Evolutionary conservation across 768 basidiomycete genomes (phyloP).

Genomic region (Coprinellus aureogranulatus): DNA sequence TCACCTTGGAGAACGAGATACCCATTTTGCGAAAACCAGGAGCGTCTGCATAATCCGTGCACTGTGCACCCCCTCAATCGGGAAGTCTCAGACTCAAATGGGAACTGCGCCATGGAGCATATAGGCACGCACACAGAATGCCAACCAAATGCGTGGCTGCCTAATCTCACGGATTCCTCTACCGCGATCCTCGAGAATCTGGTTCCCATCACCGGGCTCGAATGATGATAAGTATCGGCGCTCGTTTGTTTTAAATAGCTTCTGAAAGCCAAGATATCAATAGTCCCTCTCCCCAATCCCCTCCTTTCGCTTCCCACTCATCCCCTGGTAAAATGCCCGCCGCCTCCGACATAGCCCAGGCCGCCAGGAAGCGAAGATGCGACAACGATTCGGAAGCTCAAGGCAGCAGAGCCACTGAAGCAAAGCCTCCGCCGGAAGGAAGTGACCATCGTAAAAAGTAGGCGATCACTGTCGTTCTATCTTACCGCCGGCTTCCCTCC

Average conservation of each 20-base stretch:
- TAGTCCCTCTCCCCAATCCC: not conserved
- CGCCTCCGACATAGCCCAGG: constrained; percentile 4
- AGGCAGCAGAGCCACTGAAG: constrained; percentile 20
- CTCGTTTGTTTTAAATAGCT: no score
- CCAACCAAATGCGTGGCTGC: no score
- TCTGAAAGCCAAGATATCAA: not conserved
- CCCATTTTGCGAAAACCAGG: no score
- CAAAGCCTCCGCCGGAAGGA: constrained; percentile 38
- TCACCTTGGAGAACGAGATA: no score
- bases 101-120: not conserved
- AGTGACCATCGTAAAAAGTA: constrained; percentile 53
- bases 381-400: not conserved
- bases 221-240: no score
- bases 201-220: no score
- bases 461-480: not conserved
- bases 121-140: no score
- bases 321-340: constrained; percentile 22
- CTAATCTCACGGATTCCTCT: no score
- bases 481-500: not conserved
- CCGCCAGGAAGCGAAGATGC: constrained; percentile 26
- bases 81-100: not conserved
- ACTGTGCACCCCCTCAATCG: not conserved
- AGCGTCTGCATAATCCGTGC: no score
- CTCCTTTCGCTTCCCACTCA: constrained; percentile 16
- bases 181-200: no score